Base-by-base conservation (phyloP, 2,329 filamentous ascomycete genomes). In the Epichloe elymi region DNA sequence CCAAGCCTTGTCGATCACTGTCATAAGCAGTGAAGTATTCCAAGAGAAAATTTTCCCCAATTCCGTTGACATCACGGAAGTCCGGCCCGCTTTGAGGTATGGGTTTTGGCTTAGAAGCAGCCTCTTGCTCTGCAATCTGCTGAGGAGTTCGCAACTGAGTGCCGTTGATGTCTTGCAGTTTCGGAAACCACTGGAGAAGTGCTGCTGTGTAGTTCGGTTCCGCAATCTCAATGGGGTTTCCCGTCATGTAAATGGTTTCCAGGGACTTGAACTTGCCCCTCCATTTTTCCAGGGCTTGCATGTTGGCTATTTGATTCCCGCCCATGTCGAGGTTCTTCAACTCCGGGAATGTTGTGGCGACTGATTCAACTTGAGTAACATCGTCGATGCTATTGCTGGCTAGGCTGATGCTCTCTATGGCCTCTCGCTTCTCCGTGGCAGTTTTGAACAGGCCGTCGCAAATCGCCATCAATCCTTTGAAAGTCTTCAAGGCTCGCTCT, bases 251-350 rank as follows among this genome's bases (percentile, higher is more conserved):
- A 2, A 98, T 75, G 49, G 90, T 90, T 62, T 95, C 82, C 11
- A 97, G 75, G 51, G 81, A 73, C 49, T 76, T 80, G 61, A 97
- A 90, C 51, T 86, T 88, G 61, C 82, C 79, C 54, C 83, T 83
- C 89, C 89, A 96, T 35, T 74, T 77, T 49, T 82, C 77, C 45
- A 98, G 67, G 10, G 79, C 77, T 51, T 81, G 78, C 48, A 88
- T 67, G 48, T 78, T 80, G 53, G 76, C 73, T 59, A 98, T 80
- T 40, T 82, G 79, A 68, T 97, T 97, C 62, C 83, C 80, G 50
- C 88, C 93, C 26, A 97, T 77, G 58, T 96, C 91, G 12, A 98
- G 79, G 57, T 95, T 90, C 63, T 88, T 83, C 53, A 97, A 73
- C 54, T 90, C 85, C 0, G 90, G 88, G 50, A 97, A 86, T 0